Base-by-base conservation (phyloP, 2,329 filamentous ascomycete genomes). In the Ophiostoma ips region DNA sequence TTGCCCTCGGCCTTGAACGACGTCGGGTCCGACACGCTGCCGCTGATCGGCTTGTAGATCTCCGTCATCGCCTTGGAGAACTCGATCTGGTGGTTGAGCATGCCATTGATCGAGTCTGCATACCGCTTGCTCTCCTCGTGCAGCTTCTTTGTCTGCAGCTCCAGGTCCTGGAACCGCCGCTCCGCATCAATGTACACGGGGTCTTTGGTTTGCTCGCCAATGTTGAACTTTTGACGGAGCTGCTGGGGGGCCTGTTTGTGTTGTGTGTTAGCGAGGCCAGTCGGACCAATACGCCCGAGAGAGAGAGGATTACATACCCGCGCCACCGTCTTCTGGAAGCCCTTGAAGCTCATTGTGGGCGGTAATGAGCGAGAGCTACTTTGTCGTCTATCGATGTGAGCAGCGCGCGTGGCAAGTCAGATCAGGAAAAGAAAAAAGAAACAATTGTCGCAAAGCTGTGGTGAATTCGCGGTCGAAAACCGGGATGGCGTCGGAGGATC, bases 121-220 rank as follows among this genome's bases (percentile, higher is more conserved):
- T 98, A 98, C 70, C 94, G 95, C 66, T 89, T 85, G 51, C 87
- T 94, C 68, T 96, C 90, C 71, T 95, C 87, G 68, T 96, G 90
- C 30, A 95, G 81, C 67, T 85, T 90, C 75, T 95, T 96, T 34
- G 92, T 96, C 71, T 98, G 89, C 57, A 73, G 83, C 68, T 98
- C 92, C 56, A 98, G 77, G 70, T 98, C 92, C 57, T 87, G 75
- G 64, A 96, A 98, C 46, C 92, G 83, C 55, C 89, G 81, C 65
- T 98, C 92, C 56, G 92, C 87, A 67, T 98, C 92, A 55, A 86
- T 81, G 66, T 95, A 98, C 61, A 98, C 83, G 45, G 87, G 74
- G 71, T 98, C 92, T 65, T 96, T 95, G 58, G 88, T 94, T 64
- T 90, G 78, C 60, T 96, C 92, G 65, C 92, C 92, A 59, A 96